These are phyloP conservation scores for Rhizomucor pusillus DNA, from an alignment of 371 early-diverging fungal species.

Conservation along the genomic window DNA sequence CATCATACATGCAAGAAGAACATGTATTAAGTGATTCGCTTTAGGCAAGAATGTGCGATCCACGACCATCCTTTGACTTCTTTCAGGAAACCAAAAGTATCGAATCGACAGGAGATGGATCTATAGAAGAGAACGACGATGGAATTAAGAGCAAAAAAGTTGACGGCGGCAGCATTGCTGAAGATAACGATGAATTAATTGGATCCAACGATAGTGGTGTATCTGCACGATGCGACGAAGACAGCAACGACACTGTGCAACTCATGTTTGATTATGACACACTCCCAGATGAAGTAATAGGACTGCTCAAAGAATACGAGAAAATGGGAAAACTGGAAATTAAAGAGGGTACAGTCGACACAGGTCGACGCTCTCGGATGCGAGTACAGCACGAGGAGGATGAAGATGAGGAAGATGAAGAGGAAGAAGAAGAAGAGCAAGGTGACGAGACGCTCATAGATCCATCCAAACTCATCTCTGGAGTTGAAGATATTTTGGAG, in stretches of 20 bases:
- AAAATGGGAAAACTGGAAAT: slow-evolving; percentile 15
- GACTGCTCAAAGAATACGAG: slow-evolving; percentile 22
- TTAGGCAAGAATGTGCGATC: background rate
- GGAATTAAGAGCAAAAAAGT: slow-evolving; percentile 11
- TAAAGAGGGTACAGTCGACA: slow-evolving; percentile 9
- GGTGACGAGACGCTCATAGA: slow-evolving; percentile 7
- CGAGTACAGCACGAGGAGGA: slow-evolving; percentile 14
- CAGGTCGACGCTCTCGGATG: slow-evolving; percentile 1
- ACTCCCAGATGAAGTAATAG: slow-evolving; percentile 26
- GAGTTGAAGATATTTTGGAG: background rate
- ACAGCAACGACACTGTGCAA: too few species aligned
- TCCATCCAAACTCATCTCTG: slow-evolving; percentile 1
- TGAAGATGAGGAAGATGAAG: slow-evolving; percentile 21
- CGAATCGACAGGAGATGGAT: background rate
- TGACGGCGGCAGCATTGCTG: background rate
- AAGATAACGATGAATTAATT: background rate
- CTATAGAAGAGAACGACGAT: slow-evolving; percentile 5
- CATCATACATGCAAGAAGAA: too few species aligned
- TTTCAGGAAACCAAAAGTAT: background rate
- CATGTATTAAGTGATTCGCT: too few species aligned
- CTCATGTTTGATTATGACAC: slow-evolving; percentile 30
- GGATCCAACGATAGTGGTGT: too few species aligned
- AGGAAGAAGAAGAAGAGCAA: slow-evolving; percentile 14
- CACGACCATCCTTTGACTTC: slow-evolving; percentile 6
- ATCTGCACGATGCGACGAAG: too few species aligned